phyloP scores from a whole-genome alignment of 768 basidiomycete species.

The Galerina marginata region DNA sequence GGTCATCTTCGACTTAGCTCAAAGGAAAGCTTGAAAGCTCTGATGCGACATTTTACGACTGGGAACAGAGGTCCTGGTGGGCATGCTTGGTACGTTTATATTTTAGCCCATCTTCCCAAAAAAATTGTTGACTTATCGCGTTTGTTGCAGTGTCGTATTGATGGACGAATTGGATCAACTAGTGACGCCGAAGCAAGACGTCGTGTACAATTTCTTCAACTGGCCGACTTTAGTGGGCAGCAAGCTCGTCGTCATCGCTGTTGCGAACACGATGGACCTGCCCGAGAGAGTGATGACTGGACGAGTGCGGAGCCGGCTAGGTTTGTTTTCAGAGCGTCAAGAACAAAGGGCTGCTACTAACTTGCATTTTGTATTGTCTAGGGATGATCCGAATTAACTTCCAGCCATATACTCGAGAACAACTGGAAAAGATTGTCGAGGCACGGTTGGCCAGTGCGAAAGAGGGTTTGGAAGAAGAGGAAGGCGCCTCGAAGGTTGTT shows the following conservation, averaged over 20 bases:
- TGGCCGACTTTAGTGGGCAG: slow-evolving; percentile 93
- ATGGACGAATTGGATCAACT: slow-evolving; percentile 99
- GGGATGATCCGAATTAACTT: slow-evolving; percentile 94
- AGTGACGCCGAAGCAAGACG: slow-evolving; percentile 94
- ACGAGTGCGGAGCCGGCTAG: slow-evolving; percentile 89
- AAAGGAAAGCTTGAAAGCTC: slow-evolving; percentile 82
- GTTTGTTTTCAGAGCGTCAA: slow-evolving; percentile 45
- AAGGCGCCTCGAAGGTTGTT: slow-evolving; percentile 45
- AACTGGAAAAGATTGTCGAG: slow-evolving; percentile 86
- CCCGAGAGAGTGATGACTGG: slow-evolving; percentile 94
- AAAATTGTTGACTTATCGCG: too few relatives aligned
- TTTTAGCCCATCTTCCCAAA: slow-evolving; percentile 3
- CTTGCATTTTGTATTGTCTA: slow-evolving; percentile 29
- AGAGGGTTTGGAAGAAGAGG: slow-evolving; percentile 52
- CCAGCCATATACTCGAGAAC: slow-evolving; percentile 79
- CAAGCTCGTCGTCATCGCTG: slow-evolving; percentile 92
- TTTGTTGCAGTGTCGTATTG: slow-evolving; percentile 83
- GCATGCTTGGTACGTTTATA: slow-evolving; percentile 79
- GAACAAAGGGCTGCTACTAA: neutral
- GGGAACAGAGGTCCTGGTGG: slow-evolving; percentile 76
- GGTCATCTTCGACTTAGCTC: slow-evolving; percentile 71
- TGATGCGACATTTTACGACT: slow-evolving; percentile 79
- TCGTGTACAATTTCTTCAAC: slow-evolving; percentile 99
- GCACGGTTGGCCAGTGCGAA: slow-evolving; percentile 71
- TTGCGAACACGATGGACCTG: slow-evolving; percentile 98